Evolutionary conservation across 257 asterid genomes (phyloP).

Genomic region (Perilla frutescens): DNA sequence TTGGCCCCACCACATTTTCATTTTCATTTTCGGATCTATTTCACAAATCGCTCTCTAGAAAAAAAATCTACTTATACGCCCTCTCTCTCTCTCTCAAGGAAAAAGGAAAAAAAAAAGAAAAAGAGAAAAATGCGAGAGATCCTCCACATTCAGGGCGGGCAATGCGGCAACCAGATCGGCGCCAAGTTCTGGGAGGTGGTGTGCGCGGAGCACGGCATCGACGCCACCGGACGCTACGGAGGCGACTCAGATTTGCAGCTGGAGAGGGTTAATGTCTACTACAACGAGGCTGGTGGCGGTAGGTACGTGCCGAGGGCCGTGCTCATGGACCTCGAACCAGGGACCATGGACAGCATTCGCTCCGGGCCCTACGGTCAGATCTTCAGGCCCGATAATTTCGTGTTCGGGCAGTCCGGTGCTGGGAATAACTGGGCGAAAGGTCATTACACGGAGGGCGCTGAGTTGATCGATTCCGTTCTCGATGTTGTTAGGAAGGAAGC

Average conservation of each 20-base stretch:
- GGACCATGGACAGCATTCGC: constrained; percentile 53
- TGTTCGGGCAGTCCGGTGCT: constrained; percentile 49
- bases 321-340: constrained; percentile 57
- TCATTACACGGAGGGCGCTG: constrained; percentile 54
- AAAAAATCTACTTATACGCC: no score
- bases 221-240: constrained; percentile 47
- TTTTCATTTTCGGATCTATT: background rate
- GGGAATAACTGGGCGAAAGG: constrained; percentile 44
- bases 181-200: constrained; percentile 57
- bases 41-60: background rate
- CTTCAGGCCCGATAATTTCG: constrained; percentile 49
- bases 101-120: no score
- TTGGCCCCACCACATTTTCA: background rate
- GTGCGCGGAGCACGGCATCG: constrained; percentile 56
- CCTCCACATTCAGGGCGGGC: constrained; percentile 56
- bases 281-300: constrained; percentile 52
- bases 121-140: constrained; percentile 47
- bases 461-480: constrained; percentile 52
- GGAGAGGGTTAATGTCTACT: constrained; percentile 50
- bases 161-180: constrained; percentile 57
- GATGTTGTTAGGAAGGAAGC: constrained; percentile 55
- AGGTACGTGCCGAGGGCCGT: constrained; percentile 51
- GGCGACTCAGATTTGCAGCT: constrained; percentile 51
- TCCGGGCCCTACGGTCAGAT: constrained; percentile 47
- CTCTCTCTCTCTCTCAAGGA: background rate